Evolutionary conservation across 139 green algal species (phyloP).

Genomic region (Picocystis salinarum): DNA sequence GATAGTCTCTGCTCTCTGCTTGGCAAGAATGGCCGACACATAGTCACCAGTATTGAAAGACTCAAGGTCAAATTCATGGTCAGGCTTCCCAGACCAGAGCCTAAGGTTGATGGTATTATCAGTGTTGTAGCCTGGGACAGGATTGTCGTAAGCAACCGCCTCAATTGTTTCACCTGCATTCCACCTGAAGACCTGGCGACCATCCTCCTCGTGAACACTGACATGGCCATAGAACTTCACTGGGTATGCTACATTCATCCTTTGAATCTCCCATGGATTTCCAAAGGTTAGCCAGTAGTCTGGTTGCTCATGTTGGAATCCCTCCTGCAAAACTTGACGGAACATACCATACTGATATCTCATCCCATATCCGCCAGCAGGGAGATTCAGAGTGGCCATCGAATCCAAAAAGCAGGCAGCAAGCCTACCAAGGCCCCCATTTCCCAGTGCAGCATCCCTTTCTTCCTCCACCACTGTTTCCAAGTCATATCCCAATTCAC

Average conservation of each 20-base stretch:
- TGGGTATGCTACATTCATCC: conserved; percentile 55
- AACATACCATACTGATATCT: conserved; percentile 99
- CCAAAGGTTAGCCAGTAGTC: conserved; percentile 95
- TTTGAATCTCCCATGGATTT: conserved; percentile 93
- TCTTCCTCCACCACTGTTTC: conserved; percentile 38
- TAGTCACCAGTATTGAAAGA: conserved; percentile 94
- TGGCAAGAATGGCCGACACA: conserved; percentile 13
- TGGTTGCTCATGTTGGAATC: conserved; percentile 85
- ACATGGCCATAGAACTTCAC: conserved; percentile 88
- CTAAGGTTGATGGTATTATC: conserved; percentile 96
- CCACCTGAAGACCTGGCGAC: conserved; percentile 73
- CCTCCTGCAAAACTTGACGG: conserved; percentile 55
- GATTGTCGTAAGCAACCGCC: conserved; percentile 92
- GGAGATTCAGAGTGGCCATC: conserved; percentile 91
- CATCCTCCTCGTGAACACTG: conserved; percentile 43
- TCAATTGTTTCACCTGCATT: conserved; percentile 79
- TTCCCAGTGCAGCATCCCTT: conserved; percentile 72
- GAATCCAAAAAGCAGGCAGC: conserved; percentile 97
- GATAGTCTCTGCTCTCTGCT: conserved; percentile 7
- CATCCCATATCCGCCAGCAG: conserved; percentile 97
- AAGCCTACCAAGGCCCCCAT: conserved; percentile 89
- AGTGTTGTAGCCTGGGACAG: conserved; percentile 91
- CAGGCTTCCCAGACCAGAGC: conserved; percentile 85
- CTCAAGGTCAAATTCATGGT: conserved; percentile 88
- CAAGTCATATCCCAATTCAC: conserved; percentile 61